Conservation (phyloP, 306 rosid species). For the Prunus mongolica region DNA sequence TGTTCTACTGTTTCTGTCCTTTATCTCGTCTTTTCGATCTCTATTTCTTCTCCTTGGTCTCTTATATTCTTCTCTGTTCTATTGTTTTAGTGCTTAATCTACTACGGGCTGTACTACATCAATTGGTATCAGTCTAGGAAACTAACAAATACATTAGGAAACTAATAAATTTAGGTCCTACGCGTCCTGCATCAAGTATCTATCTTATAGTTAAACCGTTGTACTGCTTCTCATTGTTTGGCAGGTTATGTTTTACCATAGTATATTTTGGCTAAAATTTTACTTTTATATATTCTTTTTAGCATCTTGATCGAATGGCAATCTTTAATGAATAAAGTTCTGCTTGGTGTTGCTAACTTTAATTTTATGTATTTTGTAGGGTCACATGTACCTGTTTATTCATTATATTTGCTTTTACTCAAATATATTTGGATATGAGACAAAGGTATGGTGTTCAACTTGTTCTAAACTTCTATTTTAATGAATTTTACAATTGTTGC, state of each 20-base stretch:
- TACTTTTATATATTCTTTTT: neutral
- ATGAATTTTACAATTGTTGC: neutral
- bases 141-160: too few species aligned
- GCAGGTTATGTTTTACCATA: slow-evolving; percentile 2
- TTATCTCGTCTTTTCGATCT: too few species aligned
- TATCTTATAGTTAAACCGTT: slow-evolving; percentile 10
- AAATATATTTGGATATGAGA: slow-evolving; percentile 92
- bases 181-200: neutral
- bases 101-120: too few species aligned
- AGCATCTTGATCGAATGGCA: neutral
- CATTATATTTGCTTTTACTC: slow-evolving; percentile 87
- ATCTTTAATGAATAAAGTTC: slow-evolving; percentile 10
- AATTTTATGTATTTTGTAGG: slow-evolving; percentile 48
- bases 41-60: too few species aligned
- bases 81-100: too few species aligned
- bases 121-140: too few species aligned
- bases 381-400: slow-evolving; percentile 91
- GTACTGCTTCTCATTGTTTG: slow-evolving; percentile 8
- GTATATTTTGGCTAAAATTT: neutral
- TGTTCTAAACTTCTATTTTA: neutral
- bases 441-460: slow-evolving; percentile 61
- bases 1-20: too few species aligned
- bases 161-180: too few species aligned
- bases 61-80: too few species aligned
- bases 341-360: slow-evolving; percentile 32